Evolutionary conservation across 2,329 filamentous ascomycete genomes (phyloP).

Genomic region (Ceratocystis colombiana): DNA sequence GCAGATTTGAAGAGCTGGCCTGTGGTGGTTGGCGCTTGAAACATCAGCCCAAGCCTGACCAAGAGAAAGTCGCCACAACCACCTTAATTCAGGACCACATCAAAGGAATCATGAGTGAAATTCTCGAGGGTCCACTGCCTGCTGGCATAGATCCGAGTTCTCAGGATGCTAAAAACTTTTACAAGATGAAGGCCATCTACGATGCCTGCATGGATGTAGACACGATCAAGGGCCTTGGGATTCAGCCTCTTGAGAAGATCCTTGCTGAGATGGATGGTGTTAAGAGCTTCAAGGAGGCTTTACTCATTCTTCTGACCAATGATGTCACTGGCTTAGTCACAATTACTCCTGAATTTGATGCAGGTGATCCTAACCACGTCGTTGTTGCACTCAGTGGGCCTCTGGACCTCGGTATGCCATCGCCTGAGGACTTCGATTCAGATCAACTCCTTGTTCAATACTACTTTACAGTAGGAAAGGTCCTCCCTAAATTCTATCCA

Average conservation of each 20-base stretch:
- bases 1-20: constrained; percentile 56
- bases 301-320: constrained; percentile 39
- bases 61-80: constrained; percentile 49
- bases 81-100: constrained; percentile 53
- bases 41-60: constrained; percentile 56
- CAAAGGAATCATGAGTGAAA: constrained; percentile 49
- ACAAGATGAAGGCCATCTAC: constrained; percentile 55
- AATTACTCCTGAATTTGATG: constrained; percentile 35
- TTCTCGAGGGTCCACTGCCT: constrained; percentile 51
- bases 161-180: constrained; percentile 52
- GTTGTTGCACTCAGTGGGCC: constrained; percentile 37
- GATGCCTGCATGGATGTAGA: constrained; percentile 56
- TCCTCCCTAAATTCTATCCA: constrained; percentile 32
- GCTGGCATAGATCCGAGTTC: constrained; percentile 30
- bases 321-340: constrained; percentile 36
- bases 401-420: constrained; percentile 47
- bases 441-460: constrained; percentile 46
- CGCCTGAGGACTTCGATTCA: constrained; percentile 48
- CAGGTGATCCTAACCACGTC: constrained; percentile 35
- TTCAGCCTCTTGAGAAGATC: constrained; percentile 46
- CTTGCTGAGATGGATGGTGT: constrained; percentile 40
- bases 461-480: constrained; percentile 29
- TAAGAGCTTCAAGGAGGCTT: constrained; percentile 34
- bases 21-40: constrained; percentile 56
- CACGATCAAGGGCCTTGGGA: constrained; percentile 44